A percentile compares a stretch with the other conserved stretches of the same genome.
These are phyloP conservation scores for Fusarium kyushuense DNA, from an alignment of 2,329 filamentous ascomycete genomes.

Conservation along the genomic window DNA sequence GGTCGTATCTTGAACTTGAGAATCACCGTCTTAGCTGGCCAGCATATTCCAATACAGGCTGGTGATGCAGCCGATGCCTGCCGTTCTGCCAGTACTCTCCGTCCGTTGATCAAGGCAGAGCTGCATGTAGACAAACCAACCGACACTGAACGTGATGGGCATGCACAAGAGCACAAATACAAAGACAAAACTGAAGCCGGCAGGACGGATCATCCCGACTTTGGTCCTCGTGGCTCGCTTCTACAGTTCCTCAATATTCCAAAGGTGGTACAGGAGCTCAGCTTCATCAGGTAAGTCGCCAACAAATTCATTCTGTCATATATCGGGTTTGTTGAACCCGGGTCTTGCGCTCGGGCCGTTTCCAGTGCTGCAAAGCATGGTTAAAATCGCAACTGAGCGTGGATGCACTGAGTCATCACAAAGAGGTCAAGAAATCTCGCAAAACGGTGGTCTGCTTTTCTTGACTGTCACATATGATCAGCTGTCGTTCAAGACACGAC, in stretches of 20 bases:
- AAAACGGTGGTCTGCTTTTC: conserved; percentile 8
- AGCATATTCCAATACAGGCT: conserved; percentile 66
- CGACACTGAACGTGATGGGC: conserved; percentile 50
- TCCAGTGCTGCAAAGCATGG: conserved; percentile 5
- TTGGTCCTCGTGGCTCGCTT: conserved; percentile 63
- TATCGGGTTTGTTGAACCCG: neutral
- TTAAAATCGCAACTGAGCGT: neutral
- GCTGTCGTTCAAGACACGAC: conserved; percentile 16
- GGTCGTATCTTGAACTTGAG: conserved; percentile 72
- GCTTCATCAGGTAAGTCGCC: conserved; percentile 75
- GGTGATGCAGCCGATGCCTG: conserved; percentile 49
- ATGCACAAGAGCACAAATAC: conserved; percentile 64
- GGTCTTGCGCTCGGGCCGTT: conserved; percentile 5
- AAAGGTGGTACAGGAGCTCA: conserved; percentile 75
- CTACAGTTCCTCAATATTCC: conserved; percentile 69
- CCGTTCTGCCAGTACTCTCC: conserved; percentile 58
- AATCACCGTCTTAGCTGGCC: conserved; percentile 81
- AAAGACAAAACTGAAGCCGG: conserved; percentile 69
- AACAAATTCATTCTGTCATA: conserved; percentile 5
- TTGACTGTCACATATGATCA: conserved; percentile 16
- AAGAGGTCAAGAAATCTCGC: neutral
- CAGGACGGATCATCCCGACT: conserved; percentile 73
- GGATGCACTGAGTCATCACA: conserved; percentile 18
- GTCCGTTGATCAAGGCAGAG: conserved; percentile 82
- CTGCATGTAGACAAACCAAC: conserved; percentile 78